Evolutionary conservation across 169 alveolate genomes (phyloP), one percentile per base, ranked within the genome.

Genomic region (Plasmodium vinckei): DNA sequence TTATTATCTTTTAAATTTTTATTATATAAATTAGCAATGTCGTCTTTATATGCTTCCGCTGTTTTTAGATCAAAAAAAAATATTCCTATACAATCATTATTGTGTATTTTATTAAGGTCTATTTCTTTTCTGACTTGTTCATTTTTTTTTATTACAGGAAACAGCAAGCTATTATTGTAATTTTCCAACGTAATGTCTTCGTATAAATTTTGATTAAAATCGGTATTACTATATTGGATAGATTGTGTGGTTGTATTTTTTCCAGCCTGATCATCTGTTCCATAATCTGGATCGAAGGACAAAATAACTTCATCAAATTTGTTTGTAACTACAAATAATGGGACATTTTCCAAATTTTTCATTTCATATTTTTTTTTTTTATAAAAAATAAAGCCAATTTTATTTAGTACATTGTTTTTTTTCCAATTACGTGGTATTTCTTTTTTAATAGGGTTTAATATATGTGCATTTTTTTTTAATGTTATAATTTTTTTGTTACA

Each of bases 21-120:
- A 49, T 63, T 77, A 64, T 17, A 77, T 33, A 77, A 64, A 57
- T 77, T 44, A 63, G 65, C 13, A 47, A 77, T 77, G 7, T 77
- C 88, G 51, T 77, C 88, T 77, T 25, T 77, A 46, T 77, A 77
- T n/a, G 88, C 88, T 77, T 77, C 88, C 21, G 88, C 88, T 27
- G 88, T 77, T 77, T 77, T 77, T 46, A 77, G 2, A 27, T 77
- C 88, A 46, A 77, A 77, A 56, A 77, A 77, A 64, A 77, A 77
- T 27, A 77, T 77, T 10, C 77, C 77, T 19, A 77, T 23, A 7
- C 70, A 56, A 57, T 77, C 53, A 64, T 63, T 57, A 39, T 77
- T 53, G 42, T 77, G 75, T 63, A 77, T 57, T 39, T 77, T 65
- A 17, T 77, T 33, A 12, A 77, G 27, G 27, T 77, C 57, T 17